Conservation (phyloP, 768 basidiomycete genomes). For the Boletus rex-veris region DNA sequence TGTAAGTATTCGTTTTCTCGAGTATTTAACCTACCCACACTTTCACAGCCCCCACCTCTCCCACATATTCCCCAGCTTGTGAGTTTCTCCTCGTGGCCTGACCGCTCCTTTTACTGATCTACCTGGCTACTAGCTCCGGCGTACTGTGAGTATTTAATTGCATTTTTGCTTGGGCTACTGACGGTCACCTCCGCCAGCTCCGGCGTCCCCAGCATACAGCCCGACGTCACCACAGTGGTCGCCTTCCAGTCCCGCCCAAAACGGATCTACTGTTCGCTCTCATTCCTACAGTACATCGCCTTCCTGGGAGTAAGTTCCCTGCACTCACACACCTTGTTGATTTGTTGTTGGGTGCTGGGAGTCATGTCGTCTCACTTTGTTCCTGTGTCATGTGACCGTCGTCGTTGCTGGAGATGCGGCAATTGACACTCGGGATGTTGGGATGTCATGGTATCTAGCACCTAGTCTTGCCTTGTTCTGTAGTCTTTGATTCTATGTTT, state of each 20-base stretch:
- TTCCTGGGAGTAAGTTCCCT: slow-evolving; percentile 45
- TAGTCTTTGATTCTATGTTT: slow-evolving; percentile 11
- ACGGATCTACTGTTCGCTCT: slow-evolving; percentile 37
- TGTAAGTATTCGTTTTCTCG: slow-evolving; percentile 47
- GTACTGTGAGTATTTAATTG: slow-evolving; percentile 57
- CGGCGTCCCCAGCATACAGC: slow-evolving; percentile 83
- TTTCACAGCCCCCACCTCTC: slow-evolving; percentile 73
- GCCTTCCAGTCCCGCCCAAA: slow-evolving; percentile 72
- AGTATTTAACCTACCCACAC: slow-evolving; percentile 7
- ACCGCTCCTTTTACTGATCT: slow-evolving; percentile 3
- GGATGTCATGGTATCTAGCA: slow-evolving; percentile 20
- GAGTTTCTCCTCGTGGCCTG: slow-evolving; percentile 33
- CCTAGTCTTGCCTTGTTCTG: slow-evolving; percentile 20
- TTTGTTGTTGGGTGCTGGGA: slow-evolving; percentile 11
- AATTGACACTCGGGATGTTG: slow-evolving; percentile 1
- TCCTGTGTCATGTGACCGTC: slow-evolving; percentile 1
- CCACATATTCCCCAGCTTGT: slow-evolving; percentile 87
- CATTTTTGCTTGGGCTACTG: neutral
- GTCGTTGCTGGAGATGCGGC: slow-evolving; percentile 7
- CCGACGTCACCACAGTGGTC: slow-evolving; percentile 85
- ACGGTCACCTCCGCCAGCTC: slow-evolving; percentile 44
- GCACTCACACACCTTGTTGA: slow-evolving; percentile 4
- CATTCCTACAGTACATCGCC: slow-evolving; percentile 48
- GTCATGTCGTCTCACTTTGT: slow-evolving; percentile 3
- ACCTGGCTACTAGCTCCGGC: slow-evolving; percentile 56